Conservation (phyloP, 148 eudicot species). For the Rhododendron henanense region DNA sequence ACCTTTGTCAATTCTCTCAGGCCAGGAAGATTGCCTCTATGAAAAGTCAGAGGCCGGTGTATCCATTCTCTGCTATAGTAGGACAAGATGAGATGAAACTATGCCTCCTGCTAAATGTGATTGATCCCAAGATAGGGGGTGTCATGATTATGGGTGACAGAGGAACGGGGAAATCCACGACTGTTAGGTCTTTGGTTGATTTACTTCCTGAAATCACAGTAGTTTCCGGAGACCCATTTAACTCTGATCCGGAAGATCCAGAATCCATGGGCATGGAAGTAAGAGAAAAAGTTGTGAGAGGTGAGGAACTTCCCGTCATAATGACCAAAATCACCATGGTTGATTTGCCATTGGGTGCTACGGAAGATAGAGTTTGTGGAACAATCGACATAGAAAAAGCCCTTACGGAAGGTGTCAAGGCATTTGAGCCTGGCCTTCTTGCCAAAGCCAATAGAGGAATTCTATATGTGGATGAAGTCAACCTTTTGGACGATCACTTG, state of each 20-base stretch:
- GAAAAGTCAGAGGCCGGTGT: slow-evolving; percentile 87
- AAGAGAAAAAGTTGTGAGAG: slow-evolving; percentile 60
- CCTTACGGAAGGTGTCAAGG: slow-evolving; percentile 88
- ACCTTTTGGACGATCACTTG: slow-evolving; percentile 80
- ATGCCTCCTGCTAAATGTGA: slow-evolving; percentile 82
- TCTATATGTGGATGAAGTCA: slow-evolving; percentile 87
- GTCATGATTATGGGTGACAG: slow-evolving; percentile 99
- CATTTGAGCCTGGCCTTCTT: slow-evolving; percentile 95
- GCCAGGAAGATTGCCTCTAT: slow-evolving; percentile 56
- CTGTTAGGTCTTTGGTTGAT: slow-evolving; percentile 83
- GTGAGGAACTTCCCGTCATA: slow-evolving; percentile 54
- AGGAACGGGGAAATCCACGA: slow-evolving; percentile 93
- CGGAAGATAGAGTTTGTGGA: slow-evolving; percentile 96
- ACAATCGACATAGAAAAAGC: slow-evolving; percentile 97
- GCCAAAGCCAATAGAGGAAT: slow-evolving; percentile 96
- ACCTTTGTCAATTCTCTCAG: slow-evolving; percentile 24
- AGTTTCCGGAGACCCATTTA: slow-evolving; percentile 81
- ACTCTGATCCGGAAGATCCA: slow-evolving; percentile 94
- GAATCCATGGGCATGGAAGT: slow-evolving; percentile 90
- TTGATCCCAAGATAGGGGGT: slow-evolving; percentile 97
- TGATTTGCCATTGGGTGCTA: slow-evolving; percentile 90
- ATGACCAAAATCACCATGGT: slow-evolving; percentile 91
- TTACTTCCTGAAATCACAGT: slow-evolving; percentile 86
- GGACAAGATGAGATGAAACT: slow-evolving; percentile 99
- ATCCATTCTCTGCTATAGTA: slow-evolving; percentile 90